These are phyloP conservation scores for Piper longum DNA, from an alignment of 164 flowering plant species.

Conservation along the genomic window DNA sequence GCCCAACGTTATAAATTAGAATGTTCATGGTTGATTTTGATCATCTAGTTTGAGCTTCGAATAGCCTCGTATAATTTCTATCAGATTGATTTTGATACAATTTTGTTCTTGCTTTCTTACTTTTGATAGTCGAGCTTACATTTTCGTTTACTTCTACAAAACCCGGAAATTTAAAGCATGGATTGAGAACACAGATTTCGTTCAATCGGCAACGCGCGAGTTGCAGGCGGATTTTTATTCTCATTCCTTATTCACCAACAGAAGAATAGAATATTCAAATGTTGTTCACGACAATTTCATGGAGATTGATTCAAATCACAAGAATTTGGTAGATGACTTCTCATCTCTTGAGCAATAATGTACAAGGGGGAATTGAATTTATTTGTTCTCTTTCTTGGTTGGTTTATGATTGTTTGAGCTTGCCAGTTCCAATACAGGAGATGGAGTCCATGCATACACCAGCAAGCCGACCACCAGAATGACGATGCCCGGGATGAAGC, in stretches of 20 bases:
- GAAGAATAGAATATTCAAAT: neutral
- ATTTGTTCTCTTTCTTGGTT: neutral
- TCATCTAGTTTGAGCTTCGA: no score
- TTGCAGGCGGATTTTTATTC: neutral
- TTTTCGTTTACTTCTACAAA: no score
- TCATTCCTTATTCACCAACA: neutral
- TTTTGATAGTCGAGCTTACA: no score
- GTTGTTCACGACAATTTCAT: no score
- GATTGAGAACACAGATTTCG: neutral
- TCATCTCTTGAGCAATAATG: no score
- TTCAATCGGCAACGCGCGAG: neutral
- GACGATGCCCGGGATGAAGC: constrained; percentile 55
- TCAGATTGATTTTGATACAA: neutral
- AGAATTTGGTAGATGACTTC: no score
- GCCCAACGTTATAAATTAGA: no score
- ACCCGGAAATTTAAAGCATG: neutral
- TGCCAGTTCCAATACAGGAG: neutral
- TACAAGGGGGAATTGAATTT: neutral
- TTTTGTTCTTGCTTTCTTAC: neutral
- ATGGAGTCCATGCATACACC: constrained; percentile 53
- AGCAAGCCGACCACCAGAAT: constrained; percentile 66
- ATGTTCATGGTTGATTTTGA: no score
- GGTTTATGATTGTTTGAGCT: neutral
- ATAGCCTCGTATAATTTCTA: no score
- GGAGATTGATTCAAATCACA: no score